phyloP scores from a whole-genome alignment of 208 protist species.

The Porcisia deanei region DNA sequence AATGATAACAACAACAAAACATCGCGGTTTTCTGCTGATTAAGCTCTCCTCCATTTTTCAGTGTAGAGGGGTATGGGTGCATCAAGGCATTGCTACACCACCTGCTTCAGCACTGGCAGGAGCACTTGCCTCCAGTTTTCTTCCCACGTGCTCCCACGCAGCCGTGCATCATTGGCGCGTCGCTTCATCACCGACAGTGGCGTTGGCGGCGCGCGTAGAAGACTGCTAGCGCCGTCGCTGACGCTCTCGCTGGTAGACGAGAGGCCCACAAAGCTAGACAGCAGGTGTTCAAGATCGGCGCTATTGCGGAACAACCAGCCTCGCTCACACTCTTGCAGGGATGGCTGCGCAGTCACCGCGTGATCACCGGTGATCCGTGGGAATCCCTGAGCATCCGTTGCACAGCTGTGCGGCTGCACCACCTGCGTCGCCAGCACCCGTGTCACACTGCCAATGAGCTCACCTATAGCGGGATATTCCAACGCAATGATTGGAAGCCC shows the following conservation, averaged over 20 bases:
- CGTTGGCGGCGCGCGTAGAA: constrained; percentile 10
- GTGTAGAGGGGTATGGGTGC: not conserved
- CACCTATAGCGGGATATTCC: constrained; percentile 82
- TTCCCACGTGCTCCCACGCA: constrained; percentile 50
- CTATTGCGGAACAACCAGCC: constrained; percentile 69
- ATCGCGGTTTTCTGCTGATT: not conserved
- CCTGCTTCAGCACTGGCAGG: constrained; percentile 44
- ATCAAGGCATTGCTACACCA: constrained; percentile 13
- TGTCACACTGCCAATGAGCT: constrained; percentile 78
- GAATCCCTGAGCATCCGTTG: not conserved
- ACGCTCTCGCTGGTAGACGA: constrained; percentile 2
- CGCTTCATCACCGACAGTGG: constrained; percentile 31
- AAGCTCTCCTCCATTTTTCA: not conserved
- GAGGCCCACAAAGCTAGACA: constrained; percentile 47
- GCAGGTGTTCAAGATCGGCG: constrained; percentile 54
- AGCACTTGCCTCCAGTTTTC: constrained; percentile 61
- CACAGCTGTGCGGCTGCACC: constrained; percentile 1
- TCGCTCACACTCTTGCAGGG: constrained; percentile 47
- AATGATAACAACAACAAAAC: not conserved
- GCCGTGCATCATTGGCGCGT: constrained; percentile 28
- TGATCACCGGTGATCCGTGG: constrained; percentile 18
- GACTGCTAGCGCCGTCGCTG: not conserved
- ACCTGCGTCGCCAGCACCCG: constrained; percentile 35
- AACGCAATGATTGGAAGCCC: constrained; percentile 92
- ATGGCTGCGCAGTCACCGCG: constrained; percentile 1